A percentile compares a stretch with the other conserved stretches of the same genome.
Conservation (phyloP, 2,329 filamentous ascomycete species). For the Diatrype stigma region DNA sequence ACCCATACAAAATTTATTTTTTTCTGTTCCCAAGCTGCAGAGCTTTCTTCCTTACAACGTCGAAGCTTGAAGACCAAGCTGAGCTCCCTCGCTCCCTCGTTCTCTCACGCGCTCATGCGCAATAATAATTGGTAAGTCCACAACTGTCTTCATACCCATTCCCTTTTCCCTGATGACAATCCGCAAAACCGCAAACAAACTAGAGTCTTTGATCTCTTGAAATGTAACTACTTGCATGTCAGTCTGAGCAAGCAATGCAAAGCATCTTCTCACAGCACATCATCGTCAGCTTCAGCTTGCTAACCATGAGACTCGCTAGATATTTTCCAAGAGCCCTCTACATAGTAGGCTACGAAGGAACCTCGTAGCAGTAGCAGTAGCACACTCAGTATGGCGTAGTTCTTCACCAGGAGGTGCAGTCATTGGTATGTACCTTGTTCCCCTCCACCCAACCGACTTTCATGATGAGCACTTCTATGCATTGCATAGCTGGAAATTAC, state of each 20-base stretch:
- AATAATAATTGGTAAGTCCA: slow-evolving; percentile 14
- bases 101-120: too few species aligned
- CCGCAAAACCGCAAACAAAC: slow-evolving; percentile 66
- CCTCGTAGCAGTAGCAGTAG: too few species aligned
- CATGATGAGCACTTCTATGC: slow-evolving; percentile 67
- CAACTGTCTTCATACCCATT: not conserved
- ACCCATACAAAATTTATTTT: not conserved
- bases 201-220: slow-evolving; percentile 94
- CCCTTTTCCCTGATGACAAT: slow-evolving; percentile 69
- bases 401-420: too few species aligned
- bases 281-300: slow-evolving; percentile 14
- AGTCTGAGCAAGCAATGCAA: slow-evolving; percentile 64
- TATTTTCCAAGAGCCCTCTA: slow-evolving; percentile 1
- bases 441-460: slow-evolving; percentile 8
- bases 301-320: slow-evolving; percentile 14
- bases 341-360: too few species aligned
- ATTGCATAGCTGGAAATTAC: slow-evolving; percentile 90
- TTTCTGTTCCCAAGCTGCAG: slow-evolving; percentile 4
- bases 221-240: slow-evolving; percentile 90
- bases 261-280: slow-evolving; percentile 3
- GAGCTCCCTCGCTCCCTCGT: not conserved
- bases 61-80: not conserved
- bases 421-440: not conserved
- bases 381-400: not conserved
- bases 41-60: slow-evolving; percentile 6